Evolutionary conservation across 2,329 filamentous ascomycete species (phyloP), one percentile per base, ranked within the genome.

Genomic region (Fusarium buharicum): DNA sequence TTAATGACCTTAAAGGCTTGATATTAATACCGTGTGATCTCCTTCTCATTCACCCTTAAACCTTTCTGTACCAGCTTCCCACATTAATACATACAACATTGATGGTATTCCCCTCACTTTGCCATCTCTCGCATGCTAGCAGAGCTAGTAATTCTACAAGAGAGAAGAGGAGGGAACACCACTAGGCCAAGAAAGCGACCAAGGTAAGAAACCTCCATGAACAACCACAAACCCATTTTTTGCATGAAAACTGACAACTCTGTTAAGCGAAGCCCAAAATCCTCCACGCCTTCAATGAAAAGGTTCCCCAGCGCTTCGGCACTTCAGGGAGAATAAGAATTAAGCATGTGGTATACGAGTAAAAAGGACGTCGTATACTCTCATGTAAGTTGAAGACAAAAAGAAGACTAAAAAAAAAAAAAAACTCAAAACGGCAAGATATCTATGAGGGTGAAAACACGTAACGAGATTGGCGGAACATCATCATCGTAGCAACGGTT

Each of bases 301-400:
- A 46, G 20, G 50, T 54, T 43, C 54, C 62, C 53, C 37, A 62
- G 55, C 60, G 48, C 56, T 55, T 43, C 12, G 27, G 57, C 59
- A 54, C 58, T 54, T 56, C 50, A 41, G 41, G 55, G 58, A 62
- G 48, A 62, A 63, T 56, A 45, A 59, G 46, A 68, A 70, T 70
- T 67, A 70, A 67, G 58, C 33, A 44, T 47, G 48, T 38, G 36
- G 58, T 55, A 62, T 67, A 60, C 66, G 51, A 43, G 18, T 41
- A 41, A 38, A 55, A 49, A 22, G 27, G 31, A 51, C 50, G 47
- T 37, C 55, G 62, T 56, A 68, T 61, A 59, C 55, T 53, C 40
- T 60, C 27, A 28, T 41, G 51, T 18, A 22, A 38, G 39, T 50
- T 30, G 45, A 48, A 40, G 22, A 4, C 44, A 50, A 39, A 39